Base-by-base conservation (phyloP, 2,329 filamentous ascomycete species). In the Hirsutella thompsonii region DNA sequence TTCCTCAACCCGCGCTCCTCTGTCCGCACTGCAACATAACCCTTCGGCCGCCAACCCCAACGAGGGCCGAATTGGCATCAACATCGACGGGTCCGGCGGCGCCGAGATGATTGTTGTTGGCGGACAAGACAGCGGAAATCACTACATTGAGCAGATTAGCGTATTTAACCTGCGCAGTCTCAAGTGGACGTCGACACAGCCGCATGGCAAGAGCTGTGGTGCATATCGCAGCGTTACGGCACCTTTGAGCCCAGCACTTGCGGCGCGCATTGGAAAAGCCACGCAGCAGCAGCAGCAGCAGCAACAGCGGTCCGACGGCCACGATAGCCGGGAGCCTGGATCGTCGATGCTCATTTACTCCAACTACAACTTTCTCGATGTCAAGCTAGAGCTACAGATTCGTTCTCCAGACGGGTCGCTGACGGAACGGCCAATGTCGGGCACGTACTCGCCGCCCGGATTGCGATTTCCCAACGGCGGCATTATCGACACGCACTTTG, bases 81-180 rank as follows among this genome's bases (percentile, higher is more conserved):
- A 83, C 47, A 79, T 96, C 44, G 89, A 98, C 59, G 90, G 92
- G 1, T 78, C 79, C 18, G 92, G 92, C 14, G 92, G 92, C 26
- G 87, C 92, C 2, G 90, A 98, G 59, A 95, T 98, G 90, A 76
- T 98, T 5, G 82, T 98, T 13, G 89, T 96, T 8, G 92, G 92
- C 45, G 92, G 92, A 0, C 92, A 98, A 60, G 92, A 98, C 55
- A 92, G 85, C 41, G 82, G 83, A n/a, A 98, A 98, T 59, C 89
- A 94, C 59, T 98, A 98, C 56, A 98, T 98, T 50, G 90, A 98
- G 61, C 88, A 98, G 61, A 93, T 98, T 48, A 96, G 88, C 57
- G 87, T 98, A 3, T 98, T 98, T 69, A 98, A 98, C 54, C 69
- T 98, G 20, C 78, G 92, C 38, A 95, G 87, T 57, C 66, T 96